Conservation (phyloP, 129 eudicot genomes). For the Deinandra increscens region DNA sequence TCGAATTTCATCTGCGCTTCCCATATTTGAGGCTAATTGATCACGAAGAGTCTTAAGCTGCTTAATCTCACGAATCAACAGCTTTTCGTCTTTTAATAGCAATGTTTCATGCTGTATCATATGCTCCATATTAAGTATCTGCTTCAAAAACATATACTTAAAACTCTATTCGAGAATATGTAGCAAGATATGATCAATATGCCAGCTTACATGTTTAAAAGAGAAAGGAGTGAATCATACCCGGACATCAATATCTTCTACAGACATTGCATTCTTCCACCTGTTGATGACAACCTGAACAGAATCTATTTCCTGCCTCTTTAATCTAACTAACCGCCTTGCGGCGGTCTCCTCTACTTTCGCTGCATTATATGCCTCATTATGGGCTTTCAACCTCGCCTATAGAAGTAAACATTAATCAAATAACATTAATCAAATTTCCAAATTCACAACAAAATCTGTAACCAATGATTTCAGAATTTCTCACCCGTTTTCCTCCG, state of each 20-base stretch:
- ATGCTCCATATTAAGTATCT: constrained; percentile 61
- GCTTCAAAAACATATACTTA: constrained; percentile 27
- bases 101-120: constrained; percentile 72
- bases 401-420: constrained; percentile 31
- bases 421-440: constrained; percentile 20
- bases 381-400: constrained; percentile 43
- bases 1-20: constrained; percentile 58
- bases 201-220: neutral
- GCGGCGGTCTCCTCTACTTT: constrained; percentile 49
- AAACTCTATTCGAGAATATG: constrained; percentile 2
- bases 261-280: constrained; percentile 66
- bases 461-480: neutral
- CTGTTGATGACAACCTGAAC: constrained; percentile 52
- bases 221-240: constrained; percentile 38
- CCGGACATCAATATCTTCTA: constrained; percentile 53
- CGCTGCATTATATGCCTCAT: constrained; percentile 45
- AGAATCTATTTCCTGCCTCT: constrained; percentile 65
- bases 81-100: constrained; percentile 61
- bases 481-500: constrained; percentile 49
- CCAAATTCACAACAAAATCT: neutral
- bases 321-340: constrained; percentile 42
- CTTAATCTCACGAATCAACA: constrained; percentile 65
- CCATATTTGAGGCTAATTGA: constrained; percentile 53
- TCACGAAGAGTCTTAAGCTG: constrained; percentile 57
- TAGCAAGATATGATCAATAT: constrained; percentile 11